Percentiles rank a stretch among this genome's conserved stretches.
Conservation (phyloP, 768 basidiomycete species). For the Psilocybe cyanescens region DNA sequence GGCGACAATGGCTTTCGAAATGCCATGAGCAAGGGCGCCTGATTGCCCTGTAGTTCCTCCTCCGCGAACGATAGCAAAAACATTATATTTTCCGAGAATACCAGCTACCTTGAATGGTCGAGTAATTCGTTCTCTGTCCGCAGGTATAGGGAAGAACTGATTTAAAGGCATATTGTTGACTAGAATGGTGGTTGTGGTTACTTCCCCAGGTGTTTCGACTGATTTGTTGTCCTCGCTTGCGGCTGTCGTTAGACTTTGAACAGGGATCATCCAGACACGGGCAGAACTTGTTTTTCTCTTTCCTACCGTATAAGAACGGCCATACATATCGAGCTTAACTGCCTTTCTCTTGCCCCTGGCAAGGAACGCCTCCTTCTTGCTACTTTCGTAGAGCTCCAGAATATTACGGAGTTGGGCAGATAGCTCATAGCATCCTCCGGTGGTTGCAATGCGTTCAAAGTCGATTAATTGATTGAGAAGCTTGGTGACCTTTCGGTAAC, state of each 20-base stretch:
- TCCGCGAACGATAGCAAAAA: constrained; percentile 76
- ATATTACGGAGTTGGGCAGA: constrained; percentile 53
- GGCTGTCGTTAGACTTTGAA: constrained; percentile 30
- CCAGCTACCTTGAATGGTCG: constrained; percentile 87
- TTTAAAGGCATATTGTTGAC: constrained; percentile 85
- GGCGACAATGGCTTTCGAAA: constrained; percentile 73
- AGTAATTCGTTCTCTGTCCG: constrained; percentile 81
- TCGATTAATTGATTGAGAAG: constrained; percentile 71
- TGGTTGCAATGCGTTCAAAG: constrained; percentile 59
- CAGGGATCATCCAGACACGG: constrained; percentile 91
- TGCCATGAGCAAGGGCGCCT: constrained; percentile 81
- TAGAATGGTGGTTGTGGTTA: constrained; percentile 69
- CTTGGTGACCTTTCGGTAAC: constrained; percentile 66
- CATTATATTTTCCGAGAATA: constrained; percentile 82
- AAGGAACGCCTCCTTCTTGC: constrained; percentile 54
- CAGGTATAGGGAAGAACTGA: constrained; percentile 73
- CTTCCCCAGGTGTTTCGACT: constrained; percentile 29
- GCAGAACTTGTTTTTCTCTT: constrained; percentile 90
- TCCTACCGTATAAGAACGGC: constrained; percentile 87
- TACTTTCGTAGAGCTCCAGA: constrained; percentile 66
- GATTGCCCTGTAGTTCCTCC: constrained; percentile 94
- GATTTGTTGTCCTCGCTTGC: constrained; percentile 11
- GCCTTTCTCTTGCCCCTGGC: constrained; percentile 58
- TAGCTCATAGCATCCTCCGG: constrained; percentile 62
- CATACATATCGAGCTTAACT: constrained; percentile 68